Conservation (phyloP, 306 rosid species). For the Quercus cerris region DNA sequence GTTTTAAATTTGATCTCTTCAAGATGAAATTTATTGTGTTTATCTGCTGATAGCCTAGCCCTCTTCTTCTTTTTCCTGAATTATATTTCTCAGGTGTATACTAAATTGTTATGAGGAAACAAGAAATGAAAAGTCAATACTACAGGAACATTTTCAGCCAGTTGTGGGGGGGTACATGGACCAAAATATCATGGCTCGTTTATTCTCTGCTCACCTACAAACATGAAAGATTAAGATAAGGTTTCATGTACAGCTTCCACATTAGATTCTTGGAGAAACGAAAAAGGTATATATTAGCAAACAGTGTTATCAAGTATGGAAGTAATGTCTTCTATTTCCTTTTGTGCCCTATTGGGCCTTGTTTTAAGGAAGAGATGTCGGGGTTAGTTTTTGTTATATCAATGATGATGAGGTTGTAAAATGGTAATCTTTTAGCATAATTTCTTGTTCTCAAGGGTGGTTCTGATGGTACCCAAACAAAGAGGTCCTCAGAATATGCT, state of each 20-base stretch:
- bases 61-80: background rate
- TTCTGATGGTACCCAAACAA: background rate
- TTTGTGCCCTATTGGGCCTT: background rate
- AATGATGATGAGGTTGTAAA: conserved; percentile 2
- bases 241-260: conserved; percentile 14
- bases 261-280: background rate
- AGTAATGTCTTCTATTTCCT: background rate
- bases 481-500: too few relatives aligned
- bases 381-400: background rate
- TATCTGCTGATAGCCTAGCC: background rate
- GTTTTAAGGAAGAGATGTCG: background rate
- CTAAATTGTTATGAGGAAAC: conserved; percentile 16
- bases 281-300: background rate
- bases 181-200: conserved; percentile 3
- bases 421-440: background rate
- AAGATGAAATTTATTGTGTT: background rate
- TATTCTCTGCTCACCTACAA: conserved; percentile 8
- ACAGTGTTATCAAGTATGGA: background rate
- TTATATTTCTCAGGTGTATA: conserved; percentile 27
- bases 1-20: background rate
- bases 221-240: conserved; percentile 13
- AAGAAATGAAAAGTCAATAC: background rate
- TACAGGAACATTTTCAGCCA: background rate
- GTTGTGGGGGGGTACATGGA: background rate
- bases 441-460: background rate